A percentile compares a stretch with the other conserved stretches of the same genome.
Evolutionary conservation across 768 basidiomycete species (phyloP).

Genomic region (Leucosporidium scottii): DNA sequence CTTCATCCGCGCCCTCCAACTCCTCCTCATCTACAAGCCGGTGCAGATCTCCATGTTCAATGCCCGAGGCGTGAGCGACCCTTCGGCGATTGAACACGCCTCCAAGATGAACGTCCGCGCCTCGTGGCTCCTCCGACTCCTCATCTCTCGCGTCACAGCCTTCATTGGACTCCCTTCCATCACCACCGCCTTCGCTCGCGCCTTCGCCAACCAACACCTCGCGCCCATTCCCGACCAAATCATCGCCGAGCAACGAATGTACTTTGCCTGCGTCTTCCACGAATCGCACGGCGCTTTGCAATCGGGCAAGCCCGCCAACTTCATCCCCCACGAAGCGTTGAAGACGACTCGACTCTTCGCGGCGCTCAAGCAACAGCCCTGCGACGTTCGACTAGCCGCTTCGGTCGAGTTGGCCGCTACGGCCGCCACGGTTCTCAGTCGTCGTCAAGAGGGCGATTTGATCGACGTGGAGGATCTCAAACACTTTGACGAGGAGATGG

Average conservation of each 20-base stretch:
- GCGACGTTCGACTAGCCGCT: conserved; percentile 28
- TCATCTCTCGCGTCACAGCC: conserved; percentile 12
- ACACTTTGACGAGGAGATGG: conserved; percentile 18
- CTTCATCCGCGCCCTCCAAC: conserved; percentile 23
- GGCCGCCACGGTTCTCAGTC: conserved; percentile 3
- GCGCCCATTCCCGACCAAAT: conserved; percentile 12
- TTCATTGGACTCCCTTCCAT: conserved; percentile 24
- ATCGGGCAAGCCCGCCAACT: conserved; percentile 25
- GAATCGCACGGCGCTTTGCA: conserved; percentile 30
- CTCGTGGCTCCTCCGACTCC: conserved; percentile 22
- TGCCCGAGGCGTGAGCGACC: conserved; percentile 16
- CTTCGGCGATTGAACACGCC: conserved; percentile 15
- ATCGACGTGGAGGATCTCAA: conserved; percentile 11
- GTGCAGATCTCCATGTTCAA: conserved; percentile 21
- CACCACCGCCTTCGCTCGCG: conserved; percentile 25
- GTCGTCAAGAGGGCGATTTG: conserved; percentile 14
- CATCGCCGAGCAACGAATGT: conserved; percentile 22
- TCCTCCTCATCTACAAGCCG: conserved; percentile 30
- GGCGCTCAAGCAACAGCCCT: conserved; percentile 4
- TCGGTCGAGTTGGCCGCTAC: conserved; percentile 29
- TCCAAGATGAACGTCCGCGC: conserved; percentile 32
- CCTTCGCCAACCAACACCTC: conserved; percentile 22
- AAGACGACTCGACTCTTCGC: conserved; percentile 30
- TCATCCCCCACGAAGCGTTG: conserved; percentile 19
- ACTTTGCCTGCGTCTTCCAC: conserved; percentile 30